These are phyloP conservation scores for Lasiosphaeris hirsuta DNA, from an alignment of 495 filamentous ascomycete genomes.

Conservation along the genomic window DNA sequence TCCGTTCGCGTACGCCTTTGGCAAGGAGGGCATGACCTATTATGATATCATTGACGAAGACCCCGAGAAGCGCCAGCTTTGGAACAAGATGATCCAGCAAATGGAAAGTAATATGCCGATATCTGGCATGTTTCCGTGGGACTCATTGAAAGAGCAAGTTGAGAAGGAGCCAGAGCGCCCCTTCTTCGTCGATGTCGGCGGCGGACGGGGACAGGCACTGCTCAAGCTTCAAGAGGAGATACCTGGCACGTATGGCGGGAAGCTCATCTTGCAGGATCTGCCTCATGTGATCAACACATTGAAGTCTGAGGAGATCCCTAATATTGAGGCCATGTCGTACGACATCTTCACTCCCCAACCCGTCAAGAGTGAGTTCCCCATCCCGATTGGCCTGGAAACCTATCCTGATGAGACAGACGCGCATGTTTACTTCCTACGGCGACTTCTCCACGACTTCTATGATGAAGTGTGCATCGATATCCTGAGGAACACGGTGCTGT, in stretches of 20 bases:
- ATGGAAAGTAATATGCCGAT: conserved; percentile 30
- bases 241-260: conserved; percentile 14
- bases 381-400: neutral
- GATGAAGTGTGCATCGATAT: conserved; percentile 40
- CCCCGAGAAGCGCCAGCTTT: conserved; percentile 13
- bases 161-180: conserved; percentile 30
- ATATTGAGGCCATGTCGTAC: conserved; percentile 20
- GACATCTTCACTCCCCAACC: conserved; percentile 19
- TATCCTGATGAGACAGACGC: conserved; percentile 28
- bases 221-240: conserved; percentile 25
- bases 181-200: conserved; percentile 30
- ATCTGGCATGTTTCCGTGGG: conserved; percentile 37
- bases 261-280: conserved; percentile 24
- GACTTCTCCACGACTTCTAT: conserved; percentile 52
- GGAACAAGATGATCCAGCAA: conserved; percentile 22
- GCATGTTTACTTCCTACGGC: conserved; percentile 51
- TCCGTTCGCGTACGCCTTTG: conserved; percentile 27
- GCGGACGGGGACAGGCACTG: conserved; percentile 28
- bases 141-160: conserved; percentile 27
- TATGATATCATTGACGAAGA: conserved; percentile 27
- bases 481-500: conserved; percentile 37
- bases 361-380: conserved; percentile 18
- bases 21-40: conserved; percentile 28
- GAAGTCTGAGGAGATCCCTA: conserved; percentile 10
- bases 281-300: conserved; percentile 19